Evolutionary conservation across 2,329 filamentous ascomycete species (phyloP).

Genomic region (Microdochium nivale): DNA sequence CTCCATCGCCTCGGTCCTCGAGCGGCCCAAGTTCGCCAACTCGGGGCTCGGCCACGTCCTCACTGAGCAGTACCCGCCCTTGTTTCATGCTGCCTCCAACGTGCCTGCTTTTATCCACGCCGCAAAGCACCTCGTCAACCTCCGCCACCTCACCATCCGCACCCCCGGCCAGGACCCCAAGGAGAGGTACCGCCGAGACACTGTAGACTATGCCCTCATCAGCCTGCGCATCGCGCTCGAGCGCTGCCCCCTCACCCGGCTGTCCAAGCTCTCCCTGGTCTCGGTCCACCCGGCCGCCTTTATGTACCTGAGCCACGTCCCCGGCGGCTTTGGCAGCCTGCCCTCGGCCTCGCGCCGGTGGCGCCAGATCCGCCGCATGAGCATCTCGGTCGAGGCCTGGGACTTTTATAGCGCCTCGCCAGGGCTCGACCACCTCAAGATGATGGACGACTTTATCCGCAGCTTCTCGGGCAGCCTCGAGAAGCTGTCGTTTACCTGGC

Average conservation of each 20-base stretch:
- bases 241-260: constrained; percentile 54
- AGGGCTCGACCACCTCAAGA: constrained; percentile 62
- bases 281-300: constrained; percentile 69
- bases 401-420: constrained; percentile 51
- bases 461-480: constrained; percentile 58
- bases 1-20: constrained; percentile 50
- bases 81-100: constrained; percentile 86
- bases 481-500: constrained; percentile 70
- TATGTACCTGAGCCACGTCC: constrained; percentile 62
- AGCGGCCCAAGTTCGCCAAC: constrained; percentile 70
- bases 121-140: constrained; percentile 57
- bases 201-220: constrained; percentile 83
- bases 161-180: constrained; percentile 64
- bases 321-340: constrained; percentile 64
- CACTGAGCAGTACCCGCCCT: constrained; percentile 76
- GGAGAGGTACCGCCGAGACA: constrained; percentile 65
- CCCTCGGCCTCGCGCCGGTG: constrained; percentile 66
- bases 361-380: constrained; percentile 67
- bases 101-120: constrained; percentile 75
- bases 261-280: constrained; percentile 63
- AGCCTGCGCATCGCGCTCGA: constrained; percentile 79
- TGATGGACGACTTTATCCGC: constrained; percentile 74
- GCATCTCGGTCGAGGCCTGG: constrained; percentile 65
- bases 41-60: constrained; percentile 72
- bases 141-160: constrained; percentile 67